Evolutionary conservation across 768 basidiomycete genomes (phyloP).

Genomic region (Scleroderma citrinum): DNA sequence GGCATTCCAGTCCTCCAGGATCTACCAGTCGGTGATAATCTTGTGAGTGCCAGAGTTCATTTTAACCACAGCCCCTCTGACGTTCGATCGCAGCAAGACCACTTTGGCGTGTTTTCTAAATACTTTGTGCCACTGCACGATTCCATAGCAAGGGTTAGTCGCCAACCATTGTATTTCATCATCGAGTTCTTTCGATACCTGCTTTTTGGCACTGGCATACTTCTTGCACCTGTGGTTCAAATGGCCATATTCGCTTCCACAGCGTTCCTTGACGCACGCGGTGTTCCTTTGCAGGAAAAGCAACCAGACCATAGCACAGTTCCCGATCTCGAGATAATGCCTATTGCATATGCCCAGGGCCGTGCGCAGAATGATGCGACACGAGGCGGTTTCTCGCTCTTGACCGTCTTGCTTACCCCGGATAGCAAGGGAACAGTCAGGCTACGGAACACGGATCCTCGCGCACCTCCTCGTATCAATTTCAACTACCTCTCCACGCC

Average conservation of each 20-base stretch:
- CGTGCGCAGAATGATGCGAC: not conserved
- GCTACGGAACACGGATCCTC: conserved; percentile 15
- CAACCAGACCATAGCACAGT: conserved; percentile 18
- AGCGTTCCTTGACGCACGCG: conserved; percentile 18
- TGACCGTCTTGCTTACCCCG: conserved; percentile 20
- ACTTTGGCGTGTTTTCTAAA: conserved; percentile 29
- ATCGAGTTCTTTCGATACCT: conserved; percentile 29
- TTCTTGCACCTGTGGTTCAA: conserved; percentile 27
- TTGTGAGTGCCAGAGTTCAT: conserved; percentile 15
- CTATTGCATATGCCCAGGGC: conserved; percentile 8
- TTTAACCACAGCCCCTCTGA: not conserved
- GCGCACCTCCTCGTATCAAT: conserved; percentile 11
- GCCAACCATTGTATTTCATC: conserved; percentile 22
- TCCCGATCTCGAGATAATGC: conserved; percentile 38
- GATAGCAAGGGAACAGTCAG: conserved; percentile 13
- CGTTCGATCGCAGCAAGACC: conserved; percentile 30
- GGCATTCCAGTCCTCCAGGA: conserved; percentile 26
- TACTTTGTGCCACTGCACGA: conserved; percentile 30
- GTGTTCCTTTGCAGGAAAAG: conserved; percentile 6
- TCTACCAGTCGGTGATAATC: conserved; percentile 27
- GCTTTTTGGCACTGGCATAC: conserved; percentile 28
- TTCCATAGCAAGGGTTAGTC: conserved; percentile 22
- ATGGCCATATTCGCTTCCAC: conserved; percentile 27
- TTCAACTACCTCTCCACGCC: conserved; percentile 1
- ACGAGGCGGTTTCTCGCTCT: conserved; percentile 22